These are phyloP conservation scores for Mucor circinelloides DNA, from an alignment of 371 early-diverging fungal species.

Conservation along the genomic window DNA sequence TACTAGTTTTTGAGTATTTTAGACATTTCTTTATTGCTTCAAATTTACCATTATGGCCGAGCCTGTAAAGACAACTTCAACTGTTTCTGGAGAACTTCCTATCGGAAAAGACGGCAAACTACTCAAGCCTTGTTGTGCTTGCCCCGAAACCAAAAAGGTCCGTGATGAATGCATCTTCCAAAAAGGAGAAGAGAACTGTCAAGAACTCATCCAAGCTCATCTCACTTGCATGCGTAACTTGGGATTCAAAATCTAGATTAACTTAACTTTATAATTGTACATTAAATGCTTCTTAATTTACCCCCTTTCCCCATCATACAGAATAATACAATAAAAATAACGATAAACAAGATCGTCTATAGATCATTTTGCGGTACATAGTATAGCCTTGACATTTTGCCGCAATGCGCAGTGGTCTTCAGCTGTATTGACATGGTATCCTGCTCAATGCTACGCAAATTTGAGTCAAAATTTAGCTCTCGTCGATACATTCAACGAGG, in stretches of 20 bases:
- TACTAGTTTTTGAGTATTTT: neutral
- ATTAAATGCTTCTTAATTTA: neutral
- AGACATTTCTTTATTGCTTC: neutral
- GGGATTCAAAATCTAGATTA: conserved; percentile 87
- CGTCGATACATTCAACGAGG: neutral
- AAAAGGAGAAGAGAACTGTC: conserved; percentile 87
- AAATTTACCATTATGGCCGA: conserved; percentile 31
- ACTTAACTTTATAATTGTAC: neutral
- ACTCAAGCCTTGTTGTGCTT: conserved; percentile 95
- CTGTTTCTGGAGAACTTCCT: conserved; percentile 50
- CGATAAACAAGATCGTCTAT: too few species aligned
- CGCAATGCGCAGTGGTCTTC: too few species aligned
- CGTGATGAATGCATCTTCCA: conserved; percentile 90
- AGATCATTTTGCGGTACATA: too few species aligned
- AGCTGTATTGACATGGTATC: neutral
- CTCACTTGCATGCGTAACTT: conserved; percentile 87
- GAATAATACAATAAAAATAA: neutral
- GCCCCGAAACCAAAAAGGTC: conserved; percentile 91
- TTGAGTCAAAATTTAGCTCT: neutral
- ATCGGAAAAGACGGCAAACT: conserved; percentile 63
- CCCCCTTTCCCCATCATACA: neutral
- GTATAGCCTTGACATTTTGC: too few species aligned
- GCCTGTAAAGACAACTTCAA: conserved; percentile 46
- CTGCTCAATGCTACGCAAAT: neutral
- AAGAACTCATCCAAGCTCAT: conserved; percentile 87